Evolutionary conservation across 2,329 filamentous ascomycete species (phyloP), one percentile per base, ranked within the genome.

Genomic region (Aspergillus pseudotamarii): DNA sequence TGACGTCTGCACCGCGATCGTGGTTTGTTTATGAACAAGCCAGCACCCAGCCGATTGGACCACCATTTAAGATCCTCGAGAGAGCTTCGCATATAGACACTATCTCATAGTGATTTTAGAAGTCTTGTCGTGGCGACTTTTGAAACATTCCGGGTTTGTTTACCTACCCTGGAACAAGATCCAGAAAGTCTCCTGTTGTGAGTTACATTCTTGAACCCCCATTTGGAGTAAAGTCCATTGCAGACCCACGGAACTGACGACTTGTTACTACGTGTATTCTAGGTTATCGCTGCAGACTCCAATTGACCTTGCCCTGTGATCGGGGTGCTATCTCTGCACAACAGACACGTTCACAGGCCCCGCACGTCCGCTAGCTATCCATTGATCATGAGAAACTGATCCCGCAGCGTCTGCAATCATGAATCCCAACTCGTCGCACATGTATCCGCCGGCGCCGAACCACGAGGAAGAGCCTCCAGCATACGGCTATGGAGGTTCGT

Each of bases 381-480:
- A 60, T 38, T 36, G n/a, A 51, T 16, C 32, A 60, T 57, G 48
- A 55, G 41, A 21, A 34, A 28, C 12, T 41, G 30, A 54, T 23
- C 26, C 23, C 23, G 41, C 43, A 34, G 23, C 14, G 30, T 36
- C 28, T 28, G 9, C 23, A 53, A 64, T 23, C 23, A 71, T 71
- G 69, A 71, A 65, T 60, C 61, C 65, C 55, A 63, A 65, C 51
- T 63, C 66, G 51, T 64, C 66, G 46, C 64, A 60, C 59, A 74
- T 75, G 68, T 72, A 71, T 65, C 69, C 71, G 59, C 69, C 72
- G 43, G 76, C 75, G 28, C 73, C 73, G 50, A 72, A 68, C 61
- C 81, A 81, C 58, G 72, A 74, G 54, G 80, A 82, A n/a, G 78
- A 78, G 58, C 79, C 80, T 28, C 80, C 80, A 26, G 75, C 77